Evolutionary conservation across 148 eudicot species (phyloP).

Genomic region (Salicornia ramosissima): DNA sequence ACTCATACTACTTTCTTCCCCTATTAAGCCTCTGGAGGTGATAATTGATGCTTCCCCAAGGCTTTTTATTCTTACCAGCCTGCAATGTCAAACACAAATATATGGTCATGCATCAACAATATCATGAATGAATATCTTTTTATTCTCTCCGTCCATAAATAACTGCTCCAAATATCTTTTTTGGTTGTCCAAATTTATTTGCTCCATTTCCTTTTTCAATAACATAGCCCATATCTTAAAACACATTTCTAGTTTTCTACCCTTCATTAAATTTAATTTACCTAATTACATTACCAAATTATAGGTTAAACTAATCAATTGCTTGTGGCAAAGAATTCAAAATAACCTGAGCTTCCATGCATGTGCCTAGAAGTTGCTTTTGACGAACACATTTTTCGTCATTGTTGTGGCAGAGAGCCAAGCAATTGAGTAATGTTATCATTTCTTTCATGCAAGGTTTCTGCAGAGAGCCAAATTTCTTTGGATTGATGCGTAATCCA

Average conservation of each 20-base stretch:
- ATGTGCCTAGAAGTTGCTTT: constrained; percentile 55
- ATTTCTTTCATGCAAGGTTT: constrained; percentile 92
- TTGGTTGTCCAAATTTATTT: too few species aligned
- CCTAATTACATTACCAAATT: too few species aligned
- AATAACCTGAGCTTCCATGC: constrained; percentile 89
- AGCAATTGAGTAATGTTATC: constrained; percentile 68
- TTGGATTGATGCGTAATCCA: constrained; percentile 53
- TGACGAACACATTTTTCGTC: constrained; percentile 78
- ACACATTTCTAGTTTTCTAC: too few species aligned
- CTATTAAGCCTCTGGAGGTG: constrained; percentile 79
- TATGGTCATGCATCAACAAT: not conserved
- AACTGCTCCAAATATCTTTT: too few species aligned
- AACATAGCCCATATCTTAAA: too few species aligned
- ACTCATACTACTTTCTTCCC: constrained; percentile 56
- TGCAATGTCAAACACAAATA: constrained; percentile 30
- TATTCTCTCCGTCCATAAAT: too few species aligned
- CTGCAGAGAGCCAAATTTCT: constrained; percentile 58
- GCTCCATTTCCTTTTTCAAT: too few species aligned
- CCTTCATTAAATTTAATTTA: too few species aligned
- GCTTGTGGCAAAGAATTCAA: not conserved
- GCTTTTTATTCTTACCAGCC: constrained; percentile 45
- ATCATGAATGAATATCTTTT: not conserved
- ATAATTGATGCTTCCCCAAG: constrained; percentile 78
- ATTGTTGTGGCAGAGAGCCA: constrained; percentile 59
- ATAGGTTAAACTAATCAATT: not conserved